Evolutionary conservation across 371 early-diverging fungal species (phyloP), one percentile per base, ranked within the genome.

Genomic region (Apophysomyces ossiformis): DNA sequence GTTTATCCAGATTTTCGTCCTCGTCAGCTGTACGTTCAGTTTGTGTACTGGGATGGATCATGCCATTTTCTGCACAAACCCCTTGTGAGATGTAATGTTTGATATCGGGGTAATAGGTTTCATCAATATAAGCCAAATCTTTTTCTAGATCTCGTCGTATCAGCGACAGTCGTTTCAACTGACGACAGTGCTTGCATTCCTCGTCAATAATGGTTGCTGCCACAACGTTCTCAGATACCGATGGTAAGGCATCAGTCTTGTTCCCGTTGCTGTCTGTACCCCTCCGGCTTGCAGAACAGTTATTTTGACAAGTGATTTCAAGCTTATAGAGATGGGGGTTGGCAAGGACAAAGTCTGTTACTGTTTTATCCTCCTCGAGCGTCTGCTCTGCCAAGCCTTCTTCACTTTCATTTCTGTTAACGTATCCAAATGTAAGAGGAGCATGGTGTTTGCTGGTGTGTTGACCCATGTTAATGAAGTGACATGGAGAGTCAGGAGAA

Each of bases 121-220:
- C 72, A 47, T 80, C 81, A 58, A 80, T 76, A 60, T 80, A 80
- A 7, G 72, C 70, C 32, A 80, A 67, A 57, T 80, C 81, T 37
- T 68, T 67, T 13, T 70, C 79, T 9, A 79, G 58, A 35, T 74
- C 62, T 46, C 69, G 54, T 9, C 72, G 79, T 2, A 79, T 72
- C 8, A 79, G 37, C 11, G 76, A 75, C 41, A 76, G 21, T 4
- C 73, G 66, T 18, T 76, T 76, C 56, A 63, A 69, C 47, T 73
- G 67, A 2, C 69, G 63, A 57, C 78, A 78, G 37, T 58, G 26
- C 50, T 46, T 54, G 38, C 76, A 78, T 44, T 69, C 69, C 62
- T 73, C 58, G 54, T 63, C 50, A 7, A 61, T 58, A 13, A 61
- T 44, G 35, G 73, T 69, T 2, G 71, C 63, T 18, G 69, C 69